A percentile compares a stretch with the other conserved stretches of the same genome.
Evolutionary conservation across 345 rosid species (phyloP).

Genomic region (Citrus australasica): DNA sequence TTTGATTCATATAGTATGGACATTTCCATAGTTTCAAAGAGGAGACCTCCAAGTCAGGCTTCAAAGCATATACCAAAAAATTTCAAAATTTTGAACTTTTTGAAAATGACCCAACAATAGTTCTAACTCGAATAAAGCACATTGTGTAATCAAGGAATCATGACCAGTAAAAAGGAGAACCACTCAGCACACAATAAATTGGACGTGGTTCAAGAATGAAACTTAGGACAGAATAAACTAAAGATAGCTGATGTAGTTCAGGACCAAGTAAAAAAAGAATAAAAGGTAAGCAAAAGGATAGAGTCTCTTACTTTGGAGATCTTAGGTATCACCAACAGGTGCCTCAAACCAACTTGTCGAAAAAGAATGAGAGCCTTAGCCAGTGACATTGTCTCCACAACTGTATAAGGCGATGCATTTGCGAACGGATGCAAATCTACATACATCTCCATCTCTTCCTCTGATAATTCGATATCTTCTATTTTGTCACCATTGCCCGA

Average conservation of each 20-base stretch:
- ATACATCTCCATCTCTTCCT: constrained; percentile 88
- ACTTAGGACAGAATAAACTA: neutral
- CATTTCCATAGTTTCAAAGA: neutral
- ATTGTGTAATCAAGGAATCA: neutral
- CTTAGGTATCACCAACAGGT: constrained; percentile 81
- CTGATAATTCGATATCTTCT: constrained; percentile 64
- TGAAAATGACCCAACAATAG: neutral
- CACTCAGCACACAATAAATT: neutral
- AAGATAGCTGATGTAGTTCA: neutral
- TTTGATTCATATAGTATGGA: neutral
- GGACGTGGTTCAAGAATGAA: neutral
- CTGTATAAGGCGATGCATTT: constrained; percentile 88
- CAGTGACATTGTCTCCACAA: constrained; percentile 92
- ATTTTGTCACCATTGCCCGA: constrained; percentile 54
- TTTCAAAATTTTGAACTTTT: neutral
- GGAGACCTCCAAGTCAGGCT: neutral
- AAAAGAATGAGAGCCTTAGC: constrained; percentile 85
- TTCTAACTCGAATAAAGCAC: neutral
- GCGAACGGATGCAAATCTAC: constrained; percentile 84
- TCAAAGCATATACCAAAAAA: no score
- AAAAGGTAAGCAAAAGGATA: constrained; percentile 2
- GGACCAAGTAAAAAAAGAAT: neutral
- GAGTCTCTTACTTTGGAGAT: constrained; percentile 50
- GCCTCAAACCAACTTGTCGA: constrained; percentile 84
- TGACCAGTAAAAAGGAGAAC: neutral